Conservation (phyloP, 2,329 filamentous ascomycete species). For the Nemania sp. region DNA sequence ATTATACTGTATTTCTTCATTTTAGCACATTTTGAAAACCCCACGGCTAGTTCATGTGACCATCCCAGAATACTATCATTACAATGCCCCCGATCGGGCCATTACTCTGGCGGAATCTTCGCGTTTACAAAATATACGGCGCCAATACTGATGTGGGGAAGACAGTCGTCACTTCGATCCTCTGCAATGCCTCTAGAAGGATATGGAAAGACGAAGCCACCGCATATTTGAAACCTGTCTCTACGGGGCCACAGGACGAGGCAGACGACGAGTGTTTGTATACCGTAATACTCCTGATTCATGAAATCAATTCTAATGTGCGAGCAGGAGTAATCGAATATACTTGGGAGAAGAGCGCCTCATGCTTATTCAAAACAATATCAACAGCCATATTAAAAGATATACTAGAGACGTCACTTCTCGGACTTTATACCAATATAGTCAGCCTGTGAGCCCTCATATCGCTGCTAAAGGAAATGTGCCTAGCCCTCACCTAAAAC, state of each 20-base stretch:
- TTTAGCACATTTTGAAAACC: not conserved
- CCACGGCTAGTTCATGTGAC: not conserved
- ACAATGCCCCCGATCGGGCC: conserved; percentile 64
- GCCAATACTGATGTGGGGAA: conserved; percentile 89
- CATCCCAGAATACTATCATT: too few relatives aligned
- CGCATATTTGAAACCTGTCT: conserved; percentile 83
- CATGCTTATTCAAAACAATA: conserved; percentile 3
- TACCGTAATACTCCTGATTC: not conserved
- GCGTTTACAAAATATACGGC: conserved; percentile 81
- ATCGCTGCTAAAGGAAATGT: conserved; percentile 70
- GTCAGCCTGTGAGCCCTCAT: conserved; percentile 81
- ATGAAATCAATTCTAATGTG: conserved; percentile 1
- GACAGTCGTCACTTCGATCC: conserved; percentile 80
- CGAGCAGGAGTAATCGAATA: conserved; percentile 5
- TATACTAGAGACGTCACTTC: conserved; percentile 64
- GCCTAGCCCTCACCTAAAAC: conserved; percentile 30
- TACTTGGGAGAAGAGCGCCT: not conserved
- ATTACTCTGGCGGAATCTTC: conserved; percentile 75
- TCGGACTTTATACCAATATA: conserved; percentile 77
- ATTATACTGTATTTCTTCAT: not conserved
- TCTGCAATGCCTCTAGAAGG: conserved; percentile 71
- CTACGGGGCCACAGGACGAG: conserved; percentile 76
- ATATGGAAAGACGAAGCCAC: conserved; percentile 61
- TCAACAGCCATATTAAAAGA: conserved; percentile 69
- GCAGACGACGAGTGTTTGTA: conserved; percentile 74